Percentiles rank a stretch among this genome's conserved stretches.
These are phyloP conservation scores for Alternaria conjuncta DNA, from an alignment of 2,329 filamentous ascomycete genomes.

Conservation along the genomic window DNA sequence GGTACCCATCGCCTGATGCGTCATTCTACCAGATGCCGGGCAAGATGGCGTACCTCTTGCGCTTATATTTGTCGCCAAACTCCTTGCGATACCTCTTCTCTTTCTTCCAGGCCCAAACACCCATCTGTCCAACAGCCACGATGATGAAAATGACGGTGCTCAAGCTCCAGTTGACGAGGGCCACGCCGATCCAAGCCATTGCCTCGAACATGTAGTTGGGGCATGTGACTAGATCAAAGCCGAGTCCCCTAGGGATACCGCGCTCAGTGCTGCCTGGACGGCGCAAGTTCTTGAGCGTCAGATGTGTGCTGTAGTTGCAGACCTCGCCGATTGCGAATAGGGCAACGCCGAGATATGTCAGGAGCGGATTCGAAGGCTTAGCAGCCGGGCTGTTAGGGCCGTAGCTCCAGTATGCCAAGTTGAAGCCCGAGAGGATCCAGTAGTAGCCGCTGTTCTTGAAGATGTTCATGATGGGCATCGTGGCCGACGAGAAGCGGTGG, in stretches of 20 bases:
- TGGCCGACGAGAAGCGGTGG: slow-evolving; percentile 92
- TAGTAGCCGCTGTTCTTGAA: slow-evolving; percentile 96
- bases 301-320: slow-evolving; percentile 80
- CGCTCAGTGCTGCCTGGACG: slow-evolving; percentile 78
- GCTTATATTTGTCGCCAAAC: slow-evolving; percentile 93
- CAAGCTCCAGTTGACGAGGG: slow-evolving; percentile 79
- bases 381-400: slow-evolving; percentile 74
- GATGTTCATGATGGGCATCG: slow-evolving; percentile 90
- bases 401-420: slow-evolving; percentile 87
- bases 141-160: slow-evolving; percentile 77
- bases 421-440: slow-evolving; percentile 82
- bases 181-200: slow-evolving; percentile 83
- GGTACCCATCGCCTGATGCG: background rate
- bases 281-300: slow-evolving; percentile 78
- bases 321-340: slow-evolving; percentile 81
- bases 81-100: slow-evolving; percentile 88
- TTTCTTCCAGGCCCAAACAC: slow-evolving; percentile 87
- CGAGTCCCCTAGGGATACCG: slow-evolving; percentile 84
- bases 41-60: slow-evolving; percentile 84
- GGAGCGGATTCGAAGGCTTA: slow-evolving; percentile 53
- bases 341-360: slow-evolving; percentile 67
- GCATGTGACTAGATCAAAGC: slow-evolving; percentile 87
- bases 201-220: slow-evolving; percentile 97
- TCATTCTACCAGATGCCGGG: slow-evolving; percentile 71
- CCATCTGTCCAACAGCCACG: slow-evolving; percentile 80